Conservation (phyloP, 176 grass and related monocot genomes). For the Guadua angustifolia region DNA sequence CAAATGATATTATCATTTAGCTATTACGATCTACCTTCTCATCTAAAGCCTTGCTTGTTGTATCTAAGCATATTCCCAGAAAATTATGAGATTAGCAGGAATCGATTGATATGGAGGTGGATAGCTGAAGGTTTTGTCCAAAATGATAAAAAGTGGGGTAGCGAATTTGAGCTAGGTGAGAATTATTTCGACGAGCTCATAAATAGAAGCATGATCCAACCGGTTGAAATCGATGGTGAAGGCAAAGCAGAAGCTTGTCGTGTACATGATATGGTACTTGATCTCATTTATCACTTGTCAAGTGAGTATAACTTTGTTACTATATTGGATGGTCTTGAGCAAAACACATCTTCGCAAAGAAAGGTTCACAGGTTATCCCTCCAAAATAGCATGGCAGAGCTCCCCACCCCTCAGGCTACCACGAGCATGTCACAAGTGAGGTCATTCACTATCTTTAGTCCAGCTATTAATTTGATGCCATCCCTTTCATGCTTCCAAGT, state of each 20-base stretch:
- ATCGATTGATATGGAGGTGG: slow-evolving; percentile 18
- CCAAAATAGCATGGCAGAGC: too few relatives aligned
- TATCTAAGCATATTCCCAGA: not conserved
- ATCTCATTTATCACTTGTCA: too few relatives aligned
- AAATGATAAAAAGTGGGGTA: rapidly evolving
- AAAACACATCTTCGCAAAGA: too few relatives aligned
- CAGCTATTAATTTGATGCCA: too few relatives aligned
- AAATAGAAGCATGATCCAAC: not conserved
- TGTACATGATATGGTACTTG: too few relatives aligned
- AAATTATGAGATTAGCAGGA: not conserved
- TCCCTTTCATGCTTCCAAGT: too few relatives aligned
- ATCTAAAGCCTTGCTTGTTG: not conserved
- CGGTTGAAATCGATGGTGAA: not conserved
- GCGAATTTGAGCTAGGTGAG: not conserved
- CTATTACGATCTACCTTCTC: slow-evolving; percentile 8
- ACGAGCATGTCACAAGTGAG: too few relatives aligned
- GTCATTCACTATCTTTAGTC: too few relatives aligned
- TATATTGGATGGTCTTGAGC: too few relatives aligned
- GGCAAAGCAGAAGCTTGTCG: not conserved
- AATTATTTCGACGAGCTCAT: not conserved
- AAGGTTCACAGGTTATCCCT: too few relatives aligned
- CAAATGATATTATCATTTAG: not conserved
- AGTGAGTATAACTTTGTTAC: too few relatives aligned
- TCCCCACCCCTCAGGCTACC: too few relatives aligned
- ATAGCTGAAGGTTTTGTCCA: slow-evolving; percentile 6